Conservation (phyloP, 148 eudicot genomes). For the Vaccinium corymbosum region DNA sequence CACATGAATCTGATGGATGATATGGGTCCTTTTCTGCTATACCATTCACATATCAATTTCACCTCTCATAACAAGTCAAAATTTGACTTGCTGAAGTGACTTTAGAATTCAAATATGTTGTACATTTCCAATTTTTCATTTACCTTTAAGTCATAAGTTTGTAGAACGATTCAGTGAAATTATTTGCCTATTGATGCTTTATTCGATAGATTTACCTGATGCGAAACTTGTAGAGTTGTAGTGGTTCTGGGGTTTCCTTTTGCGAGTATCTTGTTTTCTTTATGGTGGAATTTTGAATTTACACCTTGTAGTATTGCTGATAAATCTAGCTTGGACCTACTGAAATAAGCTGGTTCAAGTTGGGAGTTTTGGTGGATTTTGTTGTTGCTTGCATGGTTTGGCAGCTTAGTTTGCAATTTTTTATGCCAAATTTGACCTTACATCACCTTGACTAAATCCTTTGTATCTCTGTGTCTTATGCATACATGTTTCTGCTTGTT, state of each 20-base stretch:
- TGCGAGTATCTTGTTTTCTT: background rate
- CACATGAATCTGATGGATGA: no score
- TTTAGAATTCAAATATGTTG: no score
- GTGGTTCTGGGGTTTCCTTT: no score
- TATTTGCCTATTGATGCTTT: background rate
- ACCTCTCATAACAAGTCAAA: background rate
- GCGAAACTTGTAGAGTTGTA: no score
- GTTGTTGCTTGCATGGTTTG: background rate
- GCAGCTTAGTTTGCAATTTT: background rate
- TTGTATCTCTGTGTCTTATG: background rate
- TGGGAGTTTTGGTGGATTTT: background rate
- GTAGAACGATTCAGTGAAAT: background rate
- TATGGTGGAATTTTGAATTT: no score
- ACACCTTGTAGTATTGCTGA: background rate
- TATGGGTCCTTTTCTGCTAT: background rate
- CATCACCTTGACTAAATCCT: background rate
- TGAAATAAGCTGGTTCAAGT: slow-evolving; percentile 7
- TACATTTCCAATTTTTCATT: no score
- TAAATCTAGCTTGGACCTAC: background rate
- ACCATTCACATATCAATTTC: background rate
- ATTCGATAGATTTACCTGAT: background rate
- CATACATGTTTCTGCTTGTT: background rate
- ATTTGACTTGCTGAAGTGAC: no score
- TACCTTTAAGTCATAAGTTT: background rate
- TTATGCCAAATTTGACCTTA: background rate